Evolutionary conservation across 2,329 filamentous ascomycete species (phyloP).

Genomic region (Trichoderma endophyticum): DNA sequence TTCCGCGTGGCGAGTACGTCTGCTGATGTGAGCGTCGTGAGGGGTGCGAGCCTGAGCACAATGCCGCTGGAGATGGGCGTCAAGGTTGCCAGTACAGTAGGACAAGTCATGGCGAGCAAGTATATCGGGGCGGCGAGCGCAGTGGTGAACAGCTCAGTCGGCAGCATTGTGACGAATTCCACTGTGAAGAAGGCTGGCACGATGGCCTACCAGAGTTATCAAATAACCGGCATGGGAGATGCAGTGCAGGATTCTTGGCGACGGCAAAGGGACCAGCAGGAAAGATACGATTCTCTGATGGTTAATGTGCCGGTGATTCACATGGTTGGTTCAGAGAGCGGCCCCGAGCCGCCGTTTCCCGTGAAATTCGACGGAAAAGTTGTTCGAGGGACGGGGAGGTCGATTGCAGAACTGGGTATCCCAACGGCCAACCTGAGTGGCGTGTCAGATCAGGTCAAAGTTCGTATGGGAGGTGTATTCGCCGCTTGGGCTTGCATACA

Average conservation of each 20-base stretch:
- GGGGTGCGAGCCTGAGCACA: conserved; percentile 62
- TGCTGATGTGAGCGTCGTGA: conserved; percentile 56
- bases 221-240: conserved; percentile 27
- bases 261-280: conserved; percentile 32
- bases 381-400: conserved; percentile 42
- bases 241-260: conserved; percentile 33
- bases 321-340: conserved; percentile 47
- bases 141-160: conserved; percentile 41
- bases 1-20: conserved; percentile 68
- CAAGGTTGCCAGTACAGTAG: conserved; percentile 52
- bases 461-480: conserved; percentile 59
- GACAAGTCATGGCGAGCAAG: conserved; percentile 42
- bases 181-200: conserved; percentile 40
- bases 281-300: conserved; percentile 34
- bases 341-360: conserved; percentile 53
- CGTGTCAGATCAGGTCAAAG: conserved; percentile 50
- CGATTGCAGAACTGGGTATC: conserved; percentile 40
- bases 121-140: conserved; percentile 39
- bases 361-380: conserved; percentile 50
- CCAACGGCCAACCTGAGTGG: conserved; percentile 54
- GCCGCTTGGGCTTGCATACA: conserved; percentile 58
- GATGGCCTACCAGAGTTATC: conserved; percentile 38
- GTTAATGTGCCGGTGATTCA: conserved; percentile 32
- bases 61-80: conserved; percentile 65
- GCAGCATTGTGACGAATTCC: conserved; percentile 34